Percentiles rank a stretch among this genome's conserved stretches.
phyloP scores from a whole-genome alignment of 1,284 basidiomycete species.

The Rhodotorula sp. region DNA sequence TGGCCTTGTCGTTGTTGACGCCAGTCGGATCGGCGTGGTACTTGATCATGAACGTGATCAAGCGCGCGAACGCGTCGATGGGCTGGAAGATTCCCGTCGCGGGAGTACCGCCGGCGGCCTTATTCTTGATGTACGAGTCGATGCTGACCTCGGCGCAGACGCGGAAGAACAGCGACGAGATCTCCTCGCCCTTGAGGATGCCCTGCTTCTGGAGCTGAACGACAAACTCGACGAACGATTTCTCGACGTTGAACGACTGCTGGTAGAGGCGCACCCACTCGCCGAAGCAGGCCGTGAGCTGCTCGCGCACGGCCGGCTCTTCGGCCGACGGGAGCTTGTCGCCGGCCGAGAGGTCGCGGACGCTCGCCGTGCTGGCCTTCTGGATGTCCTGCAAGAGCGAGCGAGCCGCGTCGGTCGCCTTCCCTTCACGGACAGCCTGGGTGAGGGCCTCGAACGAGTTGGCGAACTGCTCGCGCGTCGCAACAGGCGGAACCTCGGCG shows the following conservation, averaged over 20 bases:
- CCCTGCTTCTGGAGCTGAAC: slow-evolving; percentile 94
- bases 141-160: slow-evolving; percentile 95
- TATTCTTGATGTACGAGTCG: slow-evolving; percentile 83
- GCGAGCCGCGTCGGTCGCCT: slow-evolving; percentile 68
- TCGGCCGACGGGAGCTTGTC: slow-evolving; percentile 21
- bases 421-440: slow-evolving; percentile 68
- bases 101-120: slow-evolving; percentile 71
- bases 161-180: slow-evolving; percentile 96
- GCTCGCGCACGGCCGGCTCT: slow-evolving; percentile 50
- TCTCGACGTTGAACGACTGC: slow-evolving; percentile 78
- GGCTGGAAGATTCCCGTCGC: slow-evolving; percentile 75
- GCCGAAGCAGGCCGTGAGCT: slow-evolving; percentile 59
- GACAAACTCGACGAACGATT: slow-evolving; percentile 95
- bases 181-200: slow-evolving; percentile 92
- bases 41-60: slow-evolving; percentile 98
- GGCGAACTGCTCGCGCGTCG: slow-evolving; percentile 74
- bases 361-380: slow-evolving; percentile 22
- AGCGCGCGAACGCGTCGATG: slow-evolving; percentile 88
- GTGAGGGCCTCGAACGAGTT: slow-evolving; percentile 78
- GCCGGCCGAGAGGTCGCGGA: slow-evolving; percentile 21
- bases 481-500: slow-evolving; percentile 68
- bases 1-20: slow-evolving; percentile 85
- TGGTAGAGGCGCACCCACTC: slow-evolving; percentile 96
- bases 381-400: slow-evolving; percentile 41
- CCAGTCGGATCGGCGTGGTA: slow-evolving; percentile 90